phyloP scores from a whole-genome alignment of 768 basidiomycete species.

The Cystoderma amianthinum region DNA sequence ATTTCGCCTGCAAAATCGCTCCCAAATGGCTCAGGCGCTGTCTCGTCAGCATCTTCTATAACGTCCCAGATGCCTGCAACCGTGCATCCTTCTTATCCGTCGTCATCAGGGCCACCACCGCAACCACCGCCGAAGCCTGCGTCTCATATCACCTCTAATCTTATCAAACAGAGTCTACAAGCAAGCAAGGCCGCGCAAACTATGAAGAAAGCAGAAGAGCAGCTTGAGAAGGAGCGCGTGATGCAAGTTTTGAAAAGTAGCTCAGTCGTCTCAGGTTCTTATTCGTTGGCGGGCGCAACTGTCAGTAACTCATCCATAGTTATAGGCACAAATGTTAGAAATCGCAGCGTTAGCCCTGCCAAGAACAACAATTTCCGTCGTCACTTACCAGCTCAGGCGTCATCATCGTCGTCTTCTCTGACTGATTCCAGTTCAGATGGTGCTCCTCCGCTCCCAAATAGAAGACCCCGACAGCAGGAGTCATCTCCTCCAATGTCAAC shows the following conservation, averaged over 20 bases:
- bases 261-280: conserved; percentile 24
- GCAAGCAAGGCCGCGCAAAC: conserved; percentile 68
- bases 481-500: conserved; percentile 34
- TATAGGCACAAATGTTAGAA: conserved; percentile 23
- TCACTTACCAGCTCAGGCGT: neutral
- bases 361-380: conserved; percentile 10
- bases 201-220: conserved; percentile 62
- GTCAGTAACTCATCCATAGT: conserved; percentile 24
- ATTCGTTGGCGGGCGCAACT: conserved; percentile 21
- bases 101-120: conserved; percentile 8
- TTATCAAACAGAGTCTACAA: conserved; percentile 71
- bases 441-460: conserved; percentile 24
- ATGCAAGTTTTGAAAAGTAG: conserved; percentile 68
- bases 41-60: neutral
- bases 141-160: conserved; percentile 47
- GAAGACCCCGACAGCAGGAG: conserved; percentile 15
- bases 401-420: neutral
- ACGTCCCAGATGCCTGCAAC: conserved; percentile 5
- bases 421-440: neutral
- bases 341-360: conserved; percentile 9
- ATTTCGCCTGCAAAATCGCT: conserved; percentile 8
- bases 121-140: conserved; percentile 29
- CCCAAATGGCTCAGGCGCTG: conserved; percentile 2
- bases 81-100: conserved; percentile 11
- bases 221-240: conserved; percentile 63